Evolutionary conservation across 225 moss, liverwort and hornwort genomes (phyloP).

Genomic region (Pleurozium schreberi): DNA sequence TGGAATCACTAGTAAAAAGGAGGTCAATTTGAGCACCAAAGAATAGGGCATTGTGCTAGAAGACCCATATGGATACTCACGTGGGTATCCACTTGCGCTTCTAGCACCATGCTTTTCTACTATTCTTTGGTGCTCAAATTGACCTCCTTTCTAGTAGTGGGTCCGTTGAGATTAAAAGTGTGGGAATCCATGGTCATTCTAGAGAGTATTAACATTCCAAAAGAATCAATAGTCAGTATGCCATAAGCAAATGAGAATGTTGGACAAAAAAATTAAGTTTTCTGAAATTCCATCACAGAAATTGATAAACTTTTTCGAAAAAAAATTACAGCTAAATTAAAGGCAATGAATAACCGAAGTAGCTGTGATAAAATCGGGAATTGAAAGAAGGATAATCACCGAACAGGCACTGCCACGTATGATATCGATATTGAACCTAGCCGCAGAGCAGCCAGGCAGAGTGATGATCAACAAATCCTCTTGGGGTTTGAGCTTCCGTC

Average conservation of each 20-base stretch:
- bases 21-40: no score
- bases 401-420: no score
- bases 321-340: neutral
- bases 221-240: rapidly evolving
- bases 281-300: neutral
- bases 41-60: neutral
- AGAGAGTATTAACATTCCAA: rapidly evolving
- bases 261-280: neutral
- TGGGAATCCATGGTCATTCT: rapidly evolving
- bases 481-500: neutral
- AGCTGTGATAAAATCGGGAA: no score
- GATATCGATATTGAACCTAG: neutral
- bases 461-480: neutral
- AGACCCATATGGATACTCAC: neutral
- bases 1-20: rapidly evolving
- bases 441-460: neutral
- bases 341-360: no score
- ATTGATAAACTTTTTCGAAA: neutral
- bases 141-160: neutral
- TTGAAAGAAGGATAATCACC: neutral
- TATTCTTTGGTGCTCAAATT: neutral
- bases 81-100: no score
- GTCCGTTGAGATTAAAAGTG: no score
- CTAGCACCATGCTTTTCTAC: rapidly evolving
- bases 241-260: neutral